Base-by-base conservation (phyloP, 805 yeast species). In the Candida nanaspora region DNA sequence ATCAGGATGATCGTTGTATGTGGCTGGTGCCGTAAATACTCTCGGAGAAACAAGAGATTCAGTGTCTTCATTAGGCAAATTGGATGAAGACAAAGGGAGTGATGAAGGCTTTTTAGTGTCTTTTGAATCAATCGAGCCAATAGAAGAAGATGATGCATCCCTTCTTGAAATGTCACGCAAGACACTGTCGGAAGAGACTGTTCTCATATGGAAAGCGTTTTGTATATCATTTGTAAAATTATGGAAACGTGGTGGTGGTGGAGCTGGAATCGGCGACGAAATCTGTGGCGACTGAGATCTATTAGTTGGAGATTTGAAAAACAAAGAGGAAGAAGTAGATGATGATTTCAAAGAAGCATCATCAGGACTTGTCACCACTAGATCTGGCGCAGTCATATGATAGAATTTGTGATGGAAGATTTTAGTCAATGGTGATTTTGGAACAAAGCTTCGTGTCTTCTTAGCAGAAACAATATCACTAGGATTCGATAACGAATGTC, bases 401-500 rank as follows among this genome's bases (percentile, higher is more conserved):
- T 51, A 43, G 36, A 46, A 43, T n/a, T 32, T 37, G 10, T 46
- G 46, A 39, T 52, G 51, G 35, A 52, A 53, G 1, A 43, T 39
- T 26, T 52, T 51, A 2, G 55, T 40, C 11, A 52, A 19, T n/a
- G 60, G 56, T 2, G 59, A 48, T 29, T 35, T 37, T 3, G 54
- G 56, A 14, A 41, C 35, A 25, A 39, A 40, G 10, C 39, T 41
- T 13, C 41, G 44, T 10, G 45, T 31, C 32, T 38, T 41, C 15
- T 45, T 27, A 11, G 27, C 11, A 4, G 42, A 13, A 11, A 42
- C 19, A 13, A 46, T 39, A 39, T 51, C 59, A 23, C 43, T 41
- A 11, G 62, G 59, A 28, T 52, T 55, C 5, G 61, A 56, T n/a
- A 46, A 41, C 2, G 60, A 53, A 37, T 56, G 58, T 2, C 34